Evolutionary conservation across 441 rosid species (phyloP), one percentile per base, ranked within the genome.

Genomic region (Erodium texanum): DNA sequence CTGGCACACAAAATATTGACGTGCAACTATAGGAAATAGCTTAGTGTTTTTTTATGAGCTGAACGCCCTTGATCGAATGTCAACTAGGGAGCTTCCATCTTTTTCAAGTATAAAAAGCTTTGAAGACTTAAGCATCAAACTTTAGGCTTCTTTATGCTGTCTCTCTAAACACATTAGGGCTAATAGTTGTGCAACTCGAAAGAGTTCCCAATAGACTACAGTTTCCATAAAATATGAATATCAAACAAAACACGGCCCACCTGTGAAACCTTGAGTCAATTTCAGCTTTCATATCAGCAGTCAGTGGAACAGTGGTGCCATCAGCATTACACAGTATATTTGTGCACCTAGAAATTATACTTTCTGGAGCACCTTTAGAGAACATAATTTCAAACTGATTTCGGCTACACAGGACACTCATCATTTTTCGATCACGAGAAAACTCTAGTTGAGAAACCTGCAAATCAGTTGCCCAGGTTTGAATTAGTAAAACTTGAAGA

Each of bases 331-430:
- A 88, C 54, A 92, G 92, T 74, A 89, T 75, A 78, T 71, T 82
- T n/a, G 96, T 78, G 78, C 99, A 92, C 76, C 97, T 86, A 71
- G 97, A 84, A 73, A 92, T 72, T 71, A 94, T 83, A 79, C 92
- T 88, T 78, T 94, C 99, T 62, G 99, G 98, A 82, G 99, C 97
- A 81, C 99, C 99, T 83, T 94, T 94, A 3, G 96, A 87, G 74
- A 92, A 92, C 90, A 94, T 87, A 63, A 87, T 78, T 70, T 80
- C 81, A 74, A 74, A 79, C 81, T 89, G 87, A 78, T 87, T 89
- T 80, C 79, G 89, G 82, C 87, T 85, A 74, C 92, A 87, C 71
- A 94, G 90, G 78, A 85, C 91, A 77, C 97, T 92, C 99, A 94
- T 94, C 97, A 92, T 87, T 77, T 94, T 94, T 74, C 99, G 97